These are phyloP conservation scores for Rhodotorula paludigena DNA, from an alignment of 768 basidiomycete genomes.

Conservation along the genomic window DNA sequence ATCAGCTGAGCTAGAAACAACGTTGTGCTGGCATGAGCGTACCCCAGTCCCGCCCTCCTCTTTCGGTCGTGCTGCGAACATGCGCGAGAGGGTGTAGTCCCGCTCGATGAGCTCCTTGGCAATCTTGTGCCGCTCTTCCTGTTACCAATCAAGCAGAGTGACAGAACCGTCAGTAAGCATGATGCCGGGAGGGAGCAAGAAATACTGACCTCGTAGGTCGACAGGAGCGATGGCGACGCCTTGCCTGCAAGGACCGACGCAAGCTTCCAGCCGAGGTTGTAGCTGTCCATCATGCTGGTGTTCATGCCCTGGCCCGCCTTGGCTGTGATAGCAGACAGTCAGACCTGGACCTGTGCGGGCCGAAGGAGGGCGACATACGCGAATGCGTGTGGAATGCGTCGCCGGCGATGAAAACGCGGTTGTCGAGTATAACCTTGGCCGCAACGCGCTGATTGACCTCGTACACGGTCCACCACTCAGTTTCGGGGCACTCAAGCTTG, in stretches of 20 bases:
- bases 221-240: conserved; percentile 53
- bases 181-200: neutral
- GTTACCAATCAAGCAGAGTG: no score
- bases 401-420: conserved; percentile 41
- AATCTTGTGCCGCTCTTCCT: conserved; percentile 54
- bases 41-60: no score
- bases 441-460: conserved; percentile 40
- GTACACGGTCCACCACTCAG: conserved; percentile 42
- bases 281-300: conserved; percentile 64
- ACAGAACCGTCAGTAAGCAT: conserved; percentile 40
- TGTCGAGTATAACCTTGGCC: conserved; percentile 20
- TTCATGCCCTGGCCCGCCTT: conserved; percentile 43
- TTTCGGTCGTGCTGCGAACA: conserved; percentile 61
- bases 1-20: neutral
- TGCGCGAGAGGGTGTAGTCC: conserved; percentile 59
- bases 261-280: conserved; percentile 69
- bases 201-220: conserved; percentile 51
- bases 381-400: conserved; percentile 40
- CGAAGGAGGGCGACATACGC: neutral
- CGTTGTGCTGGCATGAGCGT: no score
- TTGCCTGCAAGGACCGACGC: conserved; percentile 57
- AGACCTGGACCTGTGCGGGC: neutral
- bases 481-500: conserved; percentile 36
- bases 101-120: conserved; percentile 69
- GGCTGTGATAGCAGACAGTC: neutral